These are phyloP conservation scores for Penicillium digitatum DNA, from an alignment of 2,329 filamentous ascomycete species.

Conservation along the genomic window DNA sequence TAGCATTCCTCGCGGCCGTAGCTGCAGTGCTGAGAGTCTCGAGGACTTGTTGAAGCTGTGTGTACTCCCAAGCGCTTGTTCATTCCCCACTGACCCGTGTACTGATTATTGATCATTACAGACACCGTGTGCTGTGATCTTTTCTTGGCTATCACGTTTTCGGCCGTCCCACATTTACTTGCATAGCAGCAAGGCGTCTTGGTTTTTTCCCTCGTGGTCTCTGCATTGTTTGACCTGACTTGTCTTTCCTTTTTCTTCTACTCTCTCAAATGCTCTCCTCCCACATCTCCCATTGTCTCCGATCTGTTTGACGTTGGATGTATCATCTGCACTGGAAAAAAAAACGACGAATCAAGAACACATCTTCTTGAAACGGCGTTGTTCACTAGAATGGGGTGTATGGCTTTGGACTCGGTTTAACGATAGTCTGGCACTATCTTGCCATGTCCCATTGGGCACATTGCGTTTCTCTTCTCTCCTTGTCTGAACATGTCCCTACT, in stretches of 20 bases:
- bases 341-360: conserved; percentile 3
- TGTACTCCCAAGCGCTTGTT: conserved; percentile 20
- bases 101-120: conserved; percentile 12
- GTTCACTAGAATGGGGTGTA: conserved; percentile 3
- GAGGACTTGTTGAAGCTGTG: conserved; percentile 57
- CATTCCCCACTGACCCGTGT: not conserved
- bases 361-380: conserved; percentile 8
- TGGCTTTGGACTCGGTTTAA: not conserved
- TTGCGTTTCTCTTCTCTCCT: conserved; percentile 9
- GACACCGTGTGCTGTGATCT: conserved; percentile 31
- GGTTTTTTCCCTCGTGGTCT: conserved; percentile 5
- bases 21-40: conserved; percentile 50
- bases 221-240: not conserved
- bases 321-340: not conserved
- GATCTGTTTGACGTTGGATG: not conserved
- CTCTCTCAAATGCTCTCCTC: not conserved
- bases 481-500: conserved; percentile 4
- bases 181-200: conserved; percentile 11
- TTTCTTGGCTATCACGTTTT: not conserved
- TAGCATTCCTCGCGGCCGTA: conserved; percentile 66
- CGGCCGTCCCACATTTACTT: not conserved
- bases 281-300: not conserved
- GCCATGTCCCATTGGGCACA: not conserved
- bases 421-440: conserved; percentile 11
- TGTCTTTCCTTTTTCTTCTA: not conserved